Evolutionary conservation across 176 grass and related monocot species (phyloP), one percentile per base, ranked within the genome.

Genomic region (Leersia perrieri): DNA sequence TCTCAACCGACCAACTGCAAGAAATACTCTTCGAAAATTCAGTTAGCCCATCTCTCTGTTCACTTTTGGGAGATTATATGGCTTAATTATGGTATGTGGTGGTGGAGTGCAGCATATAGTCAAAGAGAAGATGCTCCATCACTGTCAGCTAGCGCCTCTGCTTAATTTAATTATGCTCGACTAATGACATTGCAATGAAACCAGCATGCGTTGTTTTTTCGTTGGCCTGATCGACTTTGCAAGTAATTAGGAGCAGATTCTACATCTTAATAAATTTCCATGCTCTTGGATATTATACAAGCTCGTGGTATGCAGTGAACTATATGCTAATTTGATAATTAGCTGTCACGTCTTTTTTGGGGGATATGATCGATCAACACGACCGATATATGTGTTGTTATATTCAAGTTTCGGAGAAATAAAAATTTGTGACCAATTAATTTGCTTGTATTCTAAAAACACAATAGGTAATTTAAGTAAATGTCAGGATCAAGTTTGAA

Each of bases 91-190:
- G 12, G 25, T 25, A 36, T 31, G 25, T 72, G 40, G 39, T 18
- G 61, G 35, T 30, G 66, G 14, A 68, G n/a, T 68, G 30, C 11
- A 65, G 33, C 31, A 75, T 57, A 31, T 68, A 77, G 64, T 51
- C 64, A 85, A 85, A 79, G 33, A 72, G 11, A 15, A 73, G 76
- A 80, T 80, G 68, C 60, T 66, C 20, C 44, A 66, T 72, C 83
- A 40, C 23, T 72, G 41, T 66, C 68, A 30, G 42, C 32, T 31
- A 44, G 7, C 12, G 41, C 22, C 11, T 53, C n/a, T 49, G 28
- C 67, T 72, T n/a, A n/a, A n/a, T 39, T 85, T 65, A 49, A n/a
- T 85, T 62, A 79, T 63, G 55, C 38, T 49, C 74, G 33, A 15
- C 23, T 73, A 66, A 38, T 65, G 25, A 41, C 25, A 30, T 3